phyloP scores from a whole-genome alignment of 768 basidiomycete species.

The Lactarius deliciosus region DNA sequence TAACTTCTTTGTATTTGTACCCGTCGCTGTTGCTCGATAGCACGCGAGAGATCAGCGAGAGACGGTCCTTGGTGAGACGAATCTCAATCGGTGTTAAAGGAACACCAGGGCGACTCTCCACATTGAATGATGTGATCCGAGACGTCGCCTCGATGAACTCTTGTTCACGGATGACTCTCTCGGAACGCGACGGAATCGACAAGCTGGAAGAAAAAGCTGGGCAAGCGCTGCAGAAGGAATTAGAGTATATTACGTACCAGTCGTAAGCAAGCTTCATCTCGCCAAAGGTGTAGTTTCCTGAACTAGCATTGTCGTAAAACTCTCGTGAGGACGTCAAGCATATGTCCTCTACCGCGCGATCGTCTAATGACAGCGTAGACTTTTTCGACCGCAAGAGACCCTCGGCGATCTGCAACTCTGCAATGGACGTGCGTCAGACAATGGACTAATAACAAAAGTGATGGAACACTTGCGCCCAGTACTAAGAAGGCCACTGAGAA shows the following conservation, averaged over 20 bases:
- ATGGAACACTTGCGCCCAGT: conserved; percentile 71
- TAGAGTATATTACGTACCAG: conserved; percentile 55
- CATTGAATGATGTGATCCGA: conserved; percentile 88
- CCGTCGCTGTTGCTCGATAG: conserved; percentile 83
- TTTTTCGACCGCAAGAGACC: conserved; percentile 53
- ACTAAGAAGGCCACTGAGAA: conserved; percentile 81
- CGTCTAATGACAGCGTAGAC: conserved; percentile 48
- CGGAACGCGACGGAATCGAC: conserved; percentile 65
- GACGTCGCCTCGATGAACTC: conserved; percentile 98
- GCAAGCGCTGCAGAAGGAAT: background rate
- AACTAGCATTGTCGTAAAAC: conserved; percentile 92
- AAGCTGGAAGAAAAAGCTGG: conserved; percentile 49
- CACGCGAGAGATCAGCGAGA: conserved; percentile 83
- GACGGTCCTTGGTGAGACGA: conserved; percentile 83
- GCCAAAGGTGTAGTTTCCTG: conserved; percentile 88
- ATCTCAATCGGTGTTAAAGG: conserved; percentile 91
- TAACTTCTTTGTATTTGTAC: conserved; percentile 88
- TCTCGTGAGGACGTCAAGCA: conserved; percentile 81
- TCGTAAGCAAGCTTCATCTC: conserved; percentile 98
- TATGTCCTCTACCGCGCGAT: conserved; percentile 64
- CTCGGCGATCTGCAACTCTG: conserved; percentile 70
- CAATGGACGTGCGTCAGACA: conserved; percentile 18
- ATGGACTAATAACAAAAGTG: background rate
- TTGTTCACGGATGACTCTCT: conserved; percentile 63
- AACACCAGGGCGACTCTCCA: conserved; percentile 70